Percentiles rank a stretch among this genome's conserved stretches.
Evolutionary conservation across 1,284 basidiomycete species (phyloP).

Genomic region (Ceratobasidium sp.): DNA sequence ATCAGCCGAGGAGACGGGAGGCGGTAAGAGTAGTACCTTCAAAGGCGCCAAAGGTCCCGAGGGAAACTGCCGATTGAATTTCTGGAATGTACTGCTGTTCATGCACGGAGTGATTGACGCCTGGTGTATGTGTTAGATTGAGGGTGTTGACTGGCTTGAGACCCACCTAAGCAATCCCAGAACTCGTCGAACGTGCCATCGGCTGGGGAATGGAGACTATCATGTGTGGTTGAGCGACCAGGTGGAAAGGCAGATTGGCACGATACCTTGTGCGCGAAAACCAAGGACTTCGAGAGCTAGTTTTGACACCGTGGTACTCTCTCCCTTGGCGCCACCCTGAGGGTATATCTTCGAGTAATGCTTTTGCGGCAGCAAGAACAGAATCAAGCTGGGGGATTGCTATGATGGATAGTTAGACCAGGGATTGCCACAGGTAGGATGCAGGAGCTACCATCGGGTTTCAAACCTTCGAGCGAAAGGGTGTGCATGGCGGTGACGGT

Average conservation of each 20-base stretch:
- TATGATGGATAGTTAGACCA: slow-evolving; percentile 15
- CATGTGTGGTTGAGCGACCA: no score
- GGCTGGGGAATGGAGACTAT: neutral
- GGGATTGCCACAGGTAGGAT: neutral
- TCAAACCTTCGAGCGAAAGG: no score
- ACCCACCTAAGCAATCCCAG: slow-evolving; percentile 28
- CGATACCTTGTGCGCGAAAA: slow-evolving; percentile 15
- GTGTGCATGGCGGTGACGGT: no score
- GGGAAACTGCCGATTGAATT: neutral
- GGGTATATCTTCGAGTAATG: neutral
- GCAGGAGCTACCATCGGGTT: neutral
- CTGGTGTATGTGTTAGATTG: neutral
- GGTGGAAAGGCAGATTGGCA: no score
- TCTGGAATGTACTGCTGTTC: slow-evolving; percentile 39
- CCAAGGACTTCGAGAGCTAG: neutral
- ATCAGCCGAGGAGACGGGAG: no score
- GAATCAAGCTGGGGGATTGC: slow-evolving; percentile 18
- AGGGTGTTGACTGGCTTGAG: no score
- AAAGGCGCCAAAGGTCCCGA: slow-evolving; percentile 20
- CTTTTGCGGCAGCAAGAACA: slow-evolving; percentile 1
- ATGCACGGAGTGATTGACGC: slow-evolving; percentile 22
- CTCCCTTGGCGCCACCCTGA: slow-evolving; percentile 29
- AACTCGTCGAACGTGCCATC: slow-evolving; percentile 30
- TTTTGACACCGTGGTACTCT: neutral
- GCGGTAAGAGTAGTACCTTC: slow-evolving; percentile 1